A percentile compares a stretch with the other conserved stretches of the same genome.
Evolutionary conservation across 306 rosid species (phyloP).

Genomic region (Heteromeles arbutifolia): DNA sequence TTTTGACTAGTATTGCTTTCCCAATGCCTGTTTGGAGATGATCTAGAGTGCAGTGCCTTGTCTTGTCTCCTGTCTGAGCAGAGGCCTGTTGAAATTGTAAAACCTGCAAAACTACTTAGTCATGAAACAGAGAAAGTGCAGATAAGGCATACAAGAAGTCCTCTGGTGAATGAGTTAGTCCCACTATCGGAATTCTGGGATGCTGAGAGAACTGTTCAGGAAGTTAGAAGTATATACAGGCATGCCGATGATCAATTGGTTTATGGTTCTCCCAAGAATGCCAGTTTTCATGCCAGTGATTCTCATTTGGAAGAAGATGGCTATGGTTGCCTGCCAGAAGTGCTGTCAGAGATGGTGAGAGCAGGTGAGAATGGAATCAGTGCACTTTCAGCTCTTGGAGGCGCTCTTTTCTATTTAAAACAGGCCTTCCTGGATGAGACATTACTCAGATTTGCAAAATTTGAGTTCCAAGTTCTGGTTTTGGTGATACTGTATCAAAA

Average conservation of each 20-base stretch:
- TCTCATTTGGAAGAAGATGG: constrained; percentile 34
- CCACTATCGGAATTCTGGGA: constrained; percentile 83
- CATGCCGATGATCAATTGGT: constrained; percentile 18
- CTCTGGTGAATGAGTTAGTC: constrained; percentile 79
- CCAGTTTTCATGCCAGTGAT: neutral
- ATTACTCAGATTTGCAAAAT: constrained; percentile 79
- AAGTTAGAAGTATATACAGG: constrained; percentile 47
- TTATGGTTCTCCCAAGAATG: constrained; percentile 20
- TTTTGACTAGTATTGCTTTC: constrained; percentile 18
- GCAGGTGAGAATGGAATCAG: constrained; percentile 40
- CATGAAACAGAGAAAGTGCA: constrained; percentile 75
- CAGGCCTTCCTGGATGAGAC: constrained; percentile 86
- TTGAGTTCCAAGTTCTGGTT: constrained; percentile 72
- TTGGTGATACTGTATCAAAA: constrained; percentile 48
- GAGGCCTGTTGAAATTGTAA: constrained; percentile 89
- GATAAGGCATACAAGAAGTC: constrained; percentile 73
- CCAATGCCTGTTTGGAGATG: constrained; percentile 66
- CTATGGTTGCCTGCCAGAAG: constrained; percentile 52
- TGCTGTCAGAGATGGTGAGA: constrained; percentile 57
- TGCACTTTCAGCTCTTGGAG: constrained; percentile 98
- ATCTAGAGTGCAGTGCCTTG: constrained; percentile 73
- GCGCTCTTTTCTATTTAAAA: constrained; percentile 79
- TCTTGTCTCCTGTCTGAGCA: constrained; percentile 79
- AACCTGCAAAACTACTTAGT: constrained; percentile 74
- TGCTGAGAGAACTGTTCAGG: constrained; percentile 56